Base-by-base conservation (phyloP, 306 rosid species). In the Carpinus viminea region DNA sequence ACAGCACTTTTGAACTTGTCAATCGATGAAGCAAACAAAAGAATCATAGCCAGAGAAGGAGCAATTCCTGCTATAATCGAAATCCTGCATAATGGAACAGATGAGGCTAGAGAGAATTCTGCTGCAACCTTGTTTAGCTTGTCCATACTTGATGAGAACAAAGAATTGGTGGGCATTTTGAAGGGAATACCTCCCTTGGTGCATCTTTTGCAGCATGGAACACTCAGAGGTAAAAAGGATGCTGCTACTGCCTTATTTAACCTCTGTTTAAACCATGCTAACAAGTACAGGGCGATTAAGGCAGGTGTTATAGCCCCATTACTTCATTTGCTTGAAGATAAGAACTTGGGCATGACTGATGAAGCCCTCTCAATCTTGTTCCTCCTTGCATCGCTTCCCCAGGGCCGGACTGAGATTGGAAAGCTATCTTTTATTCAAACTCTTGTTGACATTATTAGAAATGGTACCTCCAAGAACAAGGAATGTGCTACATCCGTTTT, bases 121-220 rank as follows among this genome's bases (percentile, higher is more conserved):
- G 97, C 97, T 18, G 95, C 95, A 59, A 77, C 97, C 17, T 82
- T 94, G 65, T 94, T 87, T 55, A 94, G 98, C 88, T 83, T 94
- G 72, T 92, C 97, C 31, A 92, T 92, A 94, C 79, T 92, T 4
- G 91, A 92, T 59, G 90, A 94, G 50, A 89, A 86, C 56, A 94
- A 91, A 84, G 92, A 80, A 74, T 54, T 89, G 17, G 87, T 92
- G 26, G 97, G 97, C 9, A 20, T 64, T 54, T 87, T 85, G 31
- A 83, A 88, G 60, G 97, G 97, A 66, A 82, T 91, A 24, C 87
- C 89, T 16, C 92, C 98, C 5, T 74, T 94, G 84, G 92, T 94
- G 24, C 61, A 81, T 16, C 89, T 94, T 66, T 76, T 92, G 72
- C 78, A 68, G 38, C 76, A 76, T 53, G 94, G 97, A 26, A 92